phyloP scores from a whole-genome alignment of 495 filamentous ascomycete species.

The Cenococcum geophilum region DNA sequence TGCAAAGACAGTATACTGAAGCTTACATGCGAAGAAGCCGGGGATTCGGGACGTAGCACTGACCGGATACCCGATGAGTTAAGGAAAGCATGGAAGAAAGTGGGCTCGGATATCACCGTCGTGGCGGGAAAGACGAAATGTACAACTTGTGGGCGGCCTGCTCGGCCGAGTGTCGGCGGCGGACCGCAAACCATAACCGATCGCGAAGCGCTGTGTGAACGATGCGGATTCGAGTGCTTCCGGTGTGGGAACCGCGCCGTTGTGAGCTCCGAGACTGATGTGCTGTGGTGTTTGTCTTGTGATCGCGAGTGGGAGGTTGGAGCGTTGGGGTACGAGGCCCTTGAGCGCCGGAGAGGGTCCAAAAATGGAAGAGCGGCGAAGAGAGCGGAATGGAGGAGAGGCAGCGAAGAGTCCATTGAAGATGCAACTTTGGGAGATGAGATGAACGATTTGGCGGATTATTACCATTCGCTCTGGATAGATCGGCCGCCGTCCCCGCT shows the following conservation, averaged over 20 bases:
- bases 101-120: background rate
- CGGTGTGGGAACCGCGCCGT: background rate
- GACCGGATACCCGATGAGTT: constrained; percentile 36
- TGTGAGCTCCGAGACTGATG: background rate
- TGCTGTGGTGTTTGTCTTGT: background rate
- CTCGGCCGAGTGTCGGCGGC: constrained; percentile 13
- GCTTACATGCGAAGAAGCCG: constrained; percentile 28
- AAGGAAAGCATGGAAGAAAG: constrained; percentile 15
- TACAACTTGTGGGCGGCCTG: constrained; percentile 21
- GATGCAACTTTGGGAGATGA: constrained; percentile 3
- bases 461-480: constrained; percentile 5
- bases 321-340: background rate
- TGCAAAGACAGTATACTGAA: constrained; percentile 23
- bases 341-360: background rate
- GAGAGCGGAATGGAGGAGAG: background rate
- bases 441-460: constrained; percentile 2
- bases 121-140: constrained; percentile 23
- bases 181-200: background rate
- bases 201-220: background rate
- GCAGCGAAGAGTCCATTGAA: background rate
- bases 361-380: background rate
- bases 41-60: constrained; percentile 32
- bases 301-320: background rate
- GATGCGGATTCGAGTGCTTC: background rate
- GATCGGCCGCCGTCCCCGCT: background rate